Evolutionary conservation across 495 filamentous ascomycete species (phyloP).

Genomic region (Aspergillus conjunctus): DNA sequence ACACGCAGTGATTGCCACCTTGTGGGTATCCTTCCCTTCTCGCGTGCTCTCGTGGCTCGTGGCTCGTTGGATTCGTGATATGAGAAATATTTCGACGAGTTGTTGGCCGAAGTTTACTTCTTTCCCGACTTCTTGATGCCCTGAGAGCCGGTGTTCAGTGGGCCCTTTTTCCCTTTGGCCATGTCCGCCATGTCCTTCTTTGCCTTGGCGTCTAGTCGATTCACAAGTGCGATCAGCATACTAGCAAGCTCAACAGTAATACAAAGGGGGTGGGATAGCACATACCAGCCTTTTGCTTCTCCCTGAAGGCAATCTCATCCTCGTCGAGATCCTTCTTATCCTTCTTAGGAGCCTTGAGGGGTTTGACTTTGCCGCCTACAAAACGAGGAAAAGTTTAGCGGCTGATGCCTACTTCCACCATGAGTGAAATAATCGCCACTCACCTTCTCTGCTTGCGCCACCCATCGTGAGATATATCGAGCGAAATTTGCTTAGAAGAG

Average conservation of each 20-base stretch:
- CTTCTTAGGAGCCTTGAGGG: conserved; percentile 81
- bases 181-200: conserved; percentile 72
- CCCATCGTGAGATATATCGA: conserved; percentile 54
- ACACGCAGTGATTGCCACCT: conserved; percentile 20
- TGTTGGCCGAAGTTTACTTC: conserved; percentile 56
- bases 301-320: conserved; percentile 71
- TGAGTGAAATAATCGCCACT: conserved; percentile 5
- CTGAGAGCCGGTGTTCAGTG: conserved; percentile 73
- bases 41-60: conserved; percentile 26
- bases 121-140: conserved; percentile 92
- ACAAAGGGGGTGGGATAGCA: not conserved
- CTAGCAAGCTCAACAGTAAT: not conserved
- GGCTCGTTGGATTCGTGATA: conserved; percentile 42
- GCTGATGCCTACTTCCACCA: not conserved
- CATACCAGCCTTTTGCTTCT: conserved; percentile 74
- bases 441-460: conserved; percentile 69
- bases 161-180: conserved; percentile 55
- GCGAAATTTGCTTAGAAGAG: conserved; percentile 3
- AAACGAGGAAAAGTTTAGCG: conserved; percentile 10
- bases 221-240: not conserved
- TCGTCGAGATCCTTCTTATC: conserved; percentile 73
- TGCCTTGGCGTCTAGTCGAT: conserved; percentile 67
- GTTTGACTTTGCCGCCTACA: conserved; percentile 82
- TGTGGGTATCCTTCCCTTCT: conserved; percentile 18
- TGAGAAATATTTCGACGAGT: conserved; percentile 6